These are phyloP conservation scores for Colletotrichum liriopes DNA, from an alignment of 2,329 filamentous ascomycete genomes.

Conservation along the genomic window DNA sequence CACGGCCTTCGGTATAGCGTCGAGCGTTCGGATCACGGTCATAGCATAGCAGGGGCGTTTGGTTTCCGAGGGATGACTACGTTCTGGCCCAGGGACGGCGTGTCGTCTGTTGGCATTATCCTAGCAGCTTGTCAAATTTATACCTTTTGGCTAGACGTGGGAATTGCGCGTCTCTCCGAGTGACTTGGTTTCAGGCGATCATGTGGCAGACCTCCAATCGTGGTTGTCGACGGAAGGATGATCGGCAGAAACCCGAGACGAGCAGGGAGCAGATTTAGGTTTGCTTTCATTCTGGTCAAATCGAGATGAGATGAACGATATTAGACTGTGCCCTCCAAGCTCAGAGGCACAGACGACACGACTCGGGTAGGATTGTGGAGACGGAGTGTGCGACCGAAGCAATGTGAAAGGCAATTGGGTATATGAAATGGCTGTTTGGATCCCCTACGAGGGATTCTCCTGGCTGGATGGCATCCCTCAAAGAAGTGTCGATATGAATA, in stretches of 20 bases:
- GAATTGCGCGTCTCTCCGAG: neutral
- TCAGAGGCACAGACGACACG: neutral
- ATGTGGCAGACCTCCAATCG: neutral
- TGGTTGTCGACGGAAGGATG: neutral
- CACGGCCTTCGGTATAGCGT: constrained; percentile 2
- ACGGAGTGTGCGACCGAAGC: neutral
- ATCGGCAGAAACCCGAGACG: neutral
- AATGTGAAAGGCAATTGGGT: neutral
- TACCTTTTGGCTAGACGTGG: neutral
- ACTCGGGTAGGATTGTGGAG: neutral
- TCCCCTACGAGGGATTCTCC: neutral
- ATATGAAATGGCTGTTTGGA: neutral
- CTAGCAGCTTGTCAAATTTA: neutral
- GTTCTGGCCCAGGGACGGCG: constrained; percentile 2
- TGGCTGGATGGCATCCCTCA: neutral
- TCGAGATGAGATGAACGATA: neutral
- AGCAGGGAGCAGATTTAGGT: neutral
- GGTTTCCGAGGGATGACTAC: constrained; percentile 11
- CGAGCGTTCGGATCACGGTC: constrained; percentile 11
- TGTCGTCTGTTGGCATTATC: neutral
- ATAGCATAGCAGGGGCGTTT: constrained; percentile 42
- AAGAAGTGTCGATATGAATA: neutral
- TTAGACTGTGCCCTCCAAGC: neutral
- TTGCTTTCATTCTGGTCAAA: neutral
- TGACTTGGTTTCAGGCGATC: neutral